Conservation (phyloP, 768 basidiomycete species). For the Amanita rimosa region DNA sequence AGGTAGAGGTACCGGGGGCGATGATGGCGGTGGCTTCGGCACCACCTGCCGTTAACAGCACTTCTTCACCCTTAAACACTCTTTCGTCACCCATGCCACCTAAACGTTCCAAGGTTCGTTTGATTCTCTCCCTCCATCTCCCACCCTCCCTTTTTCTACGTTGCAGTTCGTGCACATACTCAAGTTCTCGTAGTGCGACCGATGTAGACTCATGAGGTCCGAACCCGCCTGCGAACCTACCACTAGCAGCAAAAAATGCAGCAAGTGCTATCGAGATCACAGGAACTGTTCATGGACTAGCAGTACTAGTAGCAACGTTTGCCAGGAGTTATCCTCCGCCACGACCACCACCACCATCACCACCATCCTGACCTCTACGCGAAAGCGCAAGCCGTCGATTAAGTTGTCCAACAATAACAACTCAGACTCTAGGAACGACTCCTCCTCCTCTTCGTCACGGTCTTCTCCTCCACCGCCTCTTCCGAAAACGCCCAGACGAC, state of each 20-base stretch:
- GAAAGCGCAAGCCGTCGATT: neutral
- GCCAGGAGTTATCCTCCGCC: neutral
- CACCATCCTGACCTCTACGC: neutral
- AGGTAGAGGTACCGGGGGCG: neutral
- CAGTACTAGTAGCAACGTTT: too few relatives aligned
- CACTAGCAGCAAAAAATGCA: neutral
- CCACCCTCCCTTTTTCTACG: too few relatives aligned
- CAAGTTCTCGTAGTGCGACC: neutral
- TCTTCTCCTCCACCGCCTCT: neutral
- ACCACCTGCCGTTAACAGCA: neutral
- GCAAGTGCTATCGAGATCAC: slow-evolving; percentile 1
- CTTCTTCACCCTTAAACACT: neutral
- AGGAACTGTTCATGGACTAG: neutral
- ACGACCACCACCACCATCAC: too few relatives aligned
- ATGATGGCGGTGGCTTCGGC: neutral
- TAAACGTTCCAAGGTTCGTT: neutral
- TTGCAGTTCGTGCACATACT: too few relatives aligned
- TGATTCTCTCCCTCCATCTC: neutral
- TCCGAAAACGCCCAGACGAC: neutral
- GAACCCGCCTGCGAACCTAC: neutral
- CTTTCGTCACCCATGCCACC: neutral
- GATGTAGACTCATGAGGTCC: neutral
- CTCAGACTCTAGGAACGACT: neutral
- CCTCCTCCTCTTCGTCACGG: too few relatives aligned
- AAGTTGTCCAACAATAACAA: too few relatives aligned